Base-by-base conservation (phyloP, 2,329 filamentous ascomycete species). In the Phoma sp. region DNA sequence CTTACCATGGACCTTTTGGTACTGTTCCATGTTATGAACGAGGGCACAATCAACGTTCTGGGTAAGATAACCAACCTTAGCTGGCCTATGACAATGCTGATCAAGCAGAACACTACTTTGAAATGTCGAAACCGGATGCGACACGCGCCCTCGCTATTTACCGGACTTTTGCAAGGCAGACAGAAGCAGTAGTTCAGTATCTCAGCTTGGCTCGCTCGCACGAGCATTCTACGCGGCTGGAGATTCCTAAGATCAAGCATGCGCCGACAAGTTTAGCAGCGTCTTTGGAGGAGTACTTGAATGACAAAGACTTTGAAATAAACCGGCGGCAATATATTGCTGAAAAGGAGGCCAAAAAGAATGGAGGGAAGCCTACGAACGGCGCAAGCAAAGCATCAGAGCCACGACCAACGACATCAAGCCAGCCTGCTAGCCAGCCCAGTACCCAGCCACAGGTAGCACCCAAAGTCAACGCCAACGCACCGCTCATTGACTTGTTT, bases 221-320 rank as follows among this genome's bases (percentile, higher is more conserved):
- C 72, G 92, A 98, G 76, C 89, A 93, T 71, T 91, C 93, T 60
- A 99, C 95, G 5, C 84, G 93, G 56, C 84, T 99, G 32, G 92
- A 97, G 69, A 96, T 99, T 7, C 95, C 95, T 9, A 97, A 96
- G 78, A 83, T 99, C 62, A 98, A 97, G 78, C 95, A 99, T 73
- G 95, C 95, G 5, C 96, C 95, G 1, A 93, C 96, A 1, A 96
- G 95, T 70, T 78, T 99, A 46, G 91, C 91, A 14, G 88, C 88
- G 21, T 92, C 96, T 50, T 83, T 99, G 21, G 92, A 98, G 73
- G 95, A 99, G 64, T 98, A 99, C 71, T 80, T 99, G 38, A 88
- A 93, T 59, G 95, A 99, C 68, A 87, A 92, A 3, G 95, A 99
- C 74, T 99, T 99, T 67, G 95, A 99, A 66, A 84, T 93, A 50